Conservation (phyloP, 371 early-diverging fungal species). For the Smittium mucronatum region DNA sequence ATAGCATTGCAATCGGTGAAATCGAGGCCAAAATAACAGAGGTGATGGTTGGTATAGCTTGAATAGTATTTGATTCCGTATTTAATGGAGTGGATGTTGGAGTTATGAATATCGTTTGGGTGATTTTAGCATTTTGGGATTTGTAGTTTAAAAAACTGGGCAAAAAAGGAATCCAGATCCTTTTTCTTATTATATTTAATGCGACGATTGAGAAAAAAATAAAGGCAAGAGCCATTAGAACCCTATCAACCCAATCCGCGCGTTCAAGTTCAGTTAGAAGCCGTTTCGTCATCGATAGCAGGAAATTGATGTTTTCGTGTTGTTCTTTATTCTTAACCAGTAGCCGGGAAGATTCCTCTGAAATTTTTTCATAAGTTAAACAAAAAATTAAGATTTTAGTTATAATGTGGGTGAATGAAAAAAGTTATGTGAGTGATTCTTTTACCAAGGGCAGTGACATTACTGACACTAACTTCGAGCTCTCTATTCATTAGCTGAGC, state of each 20-base stretch:
- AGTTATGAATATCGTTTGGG: too few species aligned
- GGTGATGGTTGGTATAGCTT: too few species aligned
- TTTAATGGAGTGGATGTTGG: too few species aligned
- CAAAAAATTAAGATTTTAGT: too few species aligned
- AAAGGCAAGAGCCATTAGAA: slow-evolving; percentile 27
- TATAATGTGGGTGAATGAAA: too few species aligned
- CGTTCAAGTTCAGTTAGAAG: slow-evolving; percentile 22
- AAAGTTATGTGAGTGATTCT: too few species aligned
- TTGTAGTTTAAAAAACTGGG: too few species aligned
- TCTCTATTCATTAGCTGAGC: slow-evolving; percentile 30
- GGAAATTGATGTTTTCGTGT: slow-evolving; percentile 10
- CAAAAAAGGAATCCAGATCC: slow-evolving; percentile 28
- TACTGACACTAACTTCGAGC: slow-evolving; percentile 28
- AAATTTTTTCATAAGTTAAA: too few species aligned
- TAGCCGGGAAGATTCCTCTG: slow-evolving; percentile 18
- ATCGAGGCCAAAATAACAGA: too few species aligned
- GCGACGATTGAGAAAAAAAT: slow-evolving; percentile 22
- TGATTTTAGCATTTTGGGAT: too few species aligned
- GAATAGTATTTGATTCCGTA: too few species aligned
- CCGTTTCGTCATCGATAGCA: background rate
- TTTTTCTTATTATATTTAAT: slow-evolving; percentile 27
- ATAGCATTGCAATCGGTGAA: too few species aligned
- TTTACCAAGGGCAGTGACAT: slow-evolving; percentile 15
- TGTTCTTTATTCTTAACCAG: slow-evolving; percentile 18
- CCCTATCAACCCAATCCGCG: slow-evolving; percentile 27